Evolutionary conservation across 2,329 filamentous ascomycete genomes (phyloP).

Genomic region (Stylonectria norvegica): DNA sequence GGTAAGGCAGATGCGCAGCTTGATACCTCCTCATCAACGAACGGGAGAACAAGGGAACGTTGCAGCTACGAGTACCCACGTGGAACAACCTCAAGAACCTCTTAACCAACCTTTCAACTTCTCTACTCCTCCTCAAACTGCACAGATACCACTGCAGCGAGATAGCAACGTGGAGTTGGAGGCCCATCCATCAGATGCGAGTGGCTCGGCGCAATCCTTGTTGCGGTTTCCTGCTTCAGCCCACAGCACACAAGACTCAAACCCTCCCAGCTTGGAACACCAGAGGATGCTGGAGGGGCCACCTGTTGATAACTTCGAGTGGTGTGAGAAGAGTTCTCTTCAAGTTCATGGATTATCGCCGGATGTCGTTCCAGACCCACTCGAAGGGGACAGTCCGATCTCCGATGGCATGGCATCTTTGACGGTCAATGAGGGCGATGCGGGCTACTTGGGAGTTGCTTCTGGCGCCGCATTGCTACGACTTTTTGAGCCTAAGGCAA

Average conservation of each 20-base stretch:
- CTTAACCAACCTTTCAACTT: conserved; percentile 13
- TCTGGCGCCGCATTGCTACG: conserved; percentile 44
- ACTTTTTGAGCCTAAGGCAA: conserved; percentile 31
- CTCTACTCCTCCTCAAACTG: conserved; percentile 3
- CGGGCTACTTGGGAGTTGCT: conserved; percentile 44
- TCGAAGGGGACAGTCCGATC: conserved; percentile 26
- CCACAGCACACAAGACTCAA: conserved; percentile 3
- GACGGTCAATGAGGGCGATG: conserved; percentile 34
- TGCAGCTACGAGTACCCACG: neutral
- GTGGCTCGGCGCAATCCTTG: neutral
- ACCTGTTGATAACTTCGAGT: conserved; percentile 36
- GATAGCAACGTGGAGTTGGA: neutral
- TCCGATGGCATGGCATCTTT: conserved; percentile 39
- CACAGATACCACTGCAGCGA: neutral
- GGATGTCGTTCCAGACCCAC: conserved; percentile 12
- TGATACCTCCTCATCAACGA: conserved; percentile 27
- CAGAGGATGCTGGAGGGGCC: conserved; percentile 31
- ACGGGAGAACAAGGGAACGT: conserved; percentile 9
- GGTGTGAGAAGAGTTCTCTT: conserved; percentile 32
- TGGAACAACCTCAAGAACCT: neutral
- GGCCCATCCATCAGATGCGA: neutral
- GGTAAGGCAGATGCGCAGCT: conserved; percentile 28
- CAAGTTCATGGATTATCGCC: conserved; percentile 27
- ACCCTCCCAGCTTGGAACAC: conserved; percentile 10
- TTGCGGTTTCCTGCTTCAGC: neutral